A percentile compares a stretch with the other conserved stretches of the same genome.
These are phyloP conservation scores for Hyphodiscus hymeniophilus DNA, from an alignment of 495 filamentous ascomycete genomes.

Conservation along the genomic window DNA sequence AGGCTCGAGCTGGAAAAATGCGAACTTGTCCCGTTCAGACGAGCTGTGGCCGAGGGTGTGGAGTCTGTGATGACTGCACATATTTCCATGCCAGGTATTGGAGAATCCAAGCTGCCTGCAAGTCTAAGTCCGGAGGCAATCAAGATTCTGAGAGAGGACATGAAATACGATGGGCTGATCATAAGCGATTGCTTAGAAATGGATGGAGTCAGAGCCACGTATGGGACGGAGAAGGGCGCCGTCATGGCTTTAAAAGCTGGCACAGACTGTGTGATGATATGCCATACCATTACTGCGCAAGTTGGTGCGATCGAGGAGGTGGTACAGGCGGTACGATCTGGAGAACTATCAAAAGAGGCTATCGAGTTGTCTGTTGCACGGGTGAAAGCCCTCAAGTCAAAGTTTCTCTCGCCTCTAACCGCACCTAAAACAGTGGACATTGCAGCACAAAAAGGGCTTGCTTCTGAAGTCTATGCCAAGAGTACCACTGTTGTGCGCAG, in stretches of 20 bases:
- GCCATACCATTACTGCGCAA: conserved; percentile 40
- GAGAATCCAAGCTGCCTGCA: conserved; percentile 33
- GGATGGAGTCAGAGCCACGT: conserved; percentile 51
- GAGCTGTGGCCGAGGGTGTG: conserved; percentile 72
- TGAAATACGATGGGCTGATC: conserved; percentile 80
- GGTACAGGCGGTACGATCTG: conserved; percentile 32
- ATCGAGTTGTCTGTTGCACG: conserved; percentile 31
- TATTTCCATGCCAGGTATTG: conserved; percentile 60
- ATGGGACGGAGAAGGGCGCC: conserved; percentile 38
- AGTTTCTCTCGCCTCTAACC: conserved; percentile 27
- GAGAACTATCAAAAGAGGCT: conserved; percentile 24
- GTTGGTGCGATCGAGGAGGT: conserved; percentile 35
- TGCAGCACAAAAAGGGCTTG: conserved; percentile 11
- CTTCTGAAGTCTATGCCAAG: conserved; percentile 30
- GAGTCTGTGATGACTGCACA: conserved; percentile 90
- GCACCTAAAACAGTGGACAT: conserved; percentile 15
- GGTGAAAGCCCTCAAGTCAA: conserved; percentile 30
- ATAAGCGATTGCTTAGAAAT: conserved; percentile 89
- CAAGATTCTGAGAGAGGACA: conserved; percentile 67
- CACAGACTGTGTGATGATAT: conserved; percentile 44
- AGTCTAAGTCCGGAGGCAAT: conserved; percentile 70
- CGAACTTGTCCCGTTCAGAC: conserved; percentile 77
- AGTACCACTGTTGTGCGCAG: conserved; percentile 38
- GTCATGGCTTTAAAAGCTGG: conserved; percentile 39
- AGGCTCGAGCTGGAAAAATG: conserved; percentile 72